These are phyloP conservation scores for Trametes punicea DNA, from an alignment of 768 basidiomycete genomes.

Conservation along the genomic window DNA sequence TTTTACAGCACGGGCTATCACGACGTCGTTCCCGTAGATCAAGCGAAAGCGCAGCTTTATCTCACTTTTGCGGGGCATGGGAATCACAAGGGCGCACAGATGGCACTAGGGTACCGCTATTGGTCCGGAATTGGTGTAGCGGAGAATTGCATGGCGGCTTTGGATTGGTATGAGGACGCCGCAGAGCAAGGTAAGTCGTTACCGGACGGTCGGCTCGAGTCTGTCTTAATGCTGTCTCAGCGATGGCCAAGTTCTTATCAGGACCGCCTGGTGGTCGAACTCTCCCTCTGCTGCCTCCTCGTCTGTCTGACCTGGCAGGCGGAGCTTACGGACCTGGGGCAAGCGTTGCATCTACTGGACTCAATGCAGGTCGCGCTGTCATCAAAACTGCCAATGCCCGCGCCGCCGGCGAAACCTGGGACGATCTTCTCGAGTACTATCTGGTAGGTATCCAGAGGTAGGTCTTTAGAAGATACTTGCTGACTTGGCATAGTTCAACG, in stretches of 20 bases:
- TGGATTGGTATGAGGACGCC: conserved; percentile 87
- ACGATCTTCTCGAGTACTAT: conserved; percentile 90
- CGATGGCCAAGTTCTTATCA: conserved; percentile 73
- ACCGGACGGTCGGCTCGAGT: background rate
- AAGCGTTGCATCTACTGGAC: conserved; percentile 85
- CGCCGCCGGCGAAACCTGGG: conserved; percentile 91
- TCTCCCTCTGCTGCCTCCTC: conserved; percentile 74
- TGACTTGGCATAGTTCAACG: conserved; percentile 68
- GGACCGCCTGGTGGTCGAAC: conserved; percentile 92
- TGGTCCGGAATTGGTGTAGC: conserved; percentile 94
- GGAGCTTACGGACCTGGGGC: conserved; percentile 96
- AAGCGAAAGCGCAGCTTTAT: conserved; percentile 83
- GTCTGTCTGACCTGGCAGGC: conserved; percentile 85
- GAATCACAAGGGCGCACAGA: conserved; percentile 83
- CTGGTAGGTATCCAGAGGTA: conserved; percentile 43
- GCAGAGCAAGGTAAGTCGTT: conserved; percentile 69
- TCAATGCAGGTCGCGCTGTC: conserved; percentile 66
- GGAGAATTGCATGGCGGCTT: conserved; percentile 80
- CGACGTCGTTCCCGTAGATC: conserved; percentile 56
- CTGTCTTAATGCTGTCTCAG: conserved; percentile 34
- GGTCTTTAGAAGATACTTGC: conserved; percentile 3
- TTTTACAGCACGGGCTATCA: conserved; percentile 86
- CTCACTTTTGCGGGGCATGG: conserved; percentile 93
- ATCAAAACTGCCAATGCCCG: conserved; percentile 81
- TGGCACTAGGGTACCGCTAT: conserved; percentile 90